A percentile compares a stretch with the other conserved stretches of the same genome.
These are phyloP conservation scores for Cercophora sp. DNA, from an alignment of 495 filamentous ascomycete genomes.

Conservation along the genomic window DNA sequence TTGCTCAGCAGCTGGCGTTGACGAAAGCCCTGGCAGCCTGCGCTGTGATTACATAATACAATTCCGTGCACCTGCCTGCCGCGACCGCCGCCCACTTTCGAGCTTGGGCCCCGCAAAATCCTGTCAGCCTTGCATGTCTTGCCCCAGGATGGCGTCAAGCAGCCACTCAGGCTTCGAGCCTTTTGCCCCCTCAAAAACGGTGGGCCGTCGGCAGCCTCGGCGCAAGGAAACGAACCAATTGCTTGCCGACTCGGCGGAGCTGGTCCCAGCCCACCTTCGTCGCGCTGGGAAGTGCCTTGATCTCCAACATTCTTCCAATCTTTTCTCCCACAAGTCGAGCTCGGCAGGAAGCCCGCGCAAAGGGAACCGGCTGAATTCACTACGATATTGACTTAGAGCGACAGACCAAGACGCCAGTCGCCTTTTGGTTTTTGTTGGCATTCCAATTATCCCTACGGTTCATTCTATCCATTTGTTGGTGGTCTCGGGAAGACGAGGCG, in stretches of 20 bases:
- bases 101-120: not conserved
- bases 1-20: constrained; percentile 20
- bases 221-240: not conserved
- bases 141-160: not conserved
- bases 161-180: not conserved
- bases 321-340: not conserved
- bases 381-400: too few species aligned
- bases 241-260: too few species aligned
- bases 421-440: too few species aligned
- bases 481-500: too few species aligned
- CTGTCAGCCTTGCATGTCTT: not conserved
- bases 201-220: not conserved
- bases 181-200: not conserved
- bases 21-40: constrained; percentile 40
- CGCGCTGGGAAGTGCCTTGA: too few species aligned
- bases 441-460: not conserved
- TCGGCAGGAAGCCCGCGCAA: not conserved
- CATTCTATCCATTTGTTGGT: not conserved
- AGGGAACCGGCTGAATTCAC: too few species aligned
- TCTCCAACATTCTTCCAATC: not conserved
- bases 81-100: not conserved
- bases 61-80: not conserved
- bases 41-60: constrained; percentile 24
- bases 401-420: too few species aligned
- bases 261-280: too few species aligned